A percentile compares a stretch with the other conserved stretches of the same genome.
Evolutionary conservation across 2,329 filamentous ascomycete species (phyloP).

Genomic region (Falciphora oryzae): DNA sequence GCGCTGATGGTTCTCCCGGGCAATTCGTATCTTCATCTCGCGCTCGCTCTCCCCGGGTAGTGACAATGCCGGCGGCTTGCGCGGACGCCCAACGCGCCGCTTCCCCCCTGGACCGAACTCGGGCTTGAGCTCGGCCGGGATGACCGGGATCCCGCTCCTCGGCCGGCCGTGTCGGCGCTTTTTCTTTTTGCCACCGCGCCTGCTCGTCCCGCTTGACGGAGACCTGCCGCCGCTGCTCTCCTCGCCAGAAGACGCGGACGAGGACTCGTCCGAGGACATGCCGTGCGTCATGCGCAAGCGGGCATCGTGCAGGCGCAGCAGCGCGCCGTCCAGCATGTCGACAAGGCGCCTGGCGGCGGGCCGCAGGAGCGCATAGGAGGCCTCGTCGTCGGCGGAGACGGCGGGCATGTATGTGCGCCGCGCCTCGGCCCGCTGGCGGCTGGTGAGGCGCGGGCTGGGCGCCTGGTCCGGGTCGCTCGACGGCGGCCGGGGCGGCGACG

Average conservation of each 20-base stretch:
- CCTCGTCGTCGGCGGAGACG: conserved; percentile 65
- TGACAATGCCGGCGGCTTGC: conserved; percentile 29
- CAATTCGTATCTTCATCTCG: conserved; percentile 41
- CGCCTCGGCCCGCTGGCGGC: not conserved
- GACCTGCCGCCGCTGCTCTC: conserved; percentile 12
- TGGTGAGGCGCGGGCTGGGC: conserved; percentile 4
- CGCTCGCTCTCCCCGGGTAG: conserved; percentile 39
- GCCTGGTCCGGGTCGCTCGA: not conserved
- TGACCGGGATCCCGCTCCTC: not conserved
- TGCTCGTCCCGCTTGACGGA: conserved; percentile 10
- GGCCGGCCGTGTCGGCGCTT: conserved; percentile 6
- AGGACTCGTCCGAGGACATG: conserved; percentile 17
- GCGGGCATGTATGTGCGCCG: conserved; percentile 37
- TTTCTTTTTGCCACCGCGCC: not conserved
- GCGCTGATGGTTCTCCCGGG: conserved; percentile 28
- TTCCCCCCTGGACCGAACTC: not conserved
- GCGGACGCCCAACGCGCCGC: conserved; percentile 32
- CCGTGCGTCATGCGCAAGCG: conserved; percentile 44
- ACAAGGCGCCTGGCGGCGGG: conserved; percentile 69
- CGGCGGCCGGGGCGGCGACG: not conserved
- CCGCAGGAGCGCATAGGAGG: conserved; percentile 56
- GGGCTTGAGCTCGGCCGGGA: not conserved
- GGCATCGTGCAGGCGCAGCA: conserved; percentile 64
- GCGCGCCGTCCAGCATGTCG: conserved; percentile 60
- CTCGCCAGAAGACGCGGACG: conserved; percentile 24